Evolutionary conservation across 768 basidiomycete species (phyloP).

Genomic region (Thelephora ganbajun): DNA sequence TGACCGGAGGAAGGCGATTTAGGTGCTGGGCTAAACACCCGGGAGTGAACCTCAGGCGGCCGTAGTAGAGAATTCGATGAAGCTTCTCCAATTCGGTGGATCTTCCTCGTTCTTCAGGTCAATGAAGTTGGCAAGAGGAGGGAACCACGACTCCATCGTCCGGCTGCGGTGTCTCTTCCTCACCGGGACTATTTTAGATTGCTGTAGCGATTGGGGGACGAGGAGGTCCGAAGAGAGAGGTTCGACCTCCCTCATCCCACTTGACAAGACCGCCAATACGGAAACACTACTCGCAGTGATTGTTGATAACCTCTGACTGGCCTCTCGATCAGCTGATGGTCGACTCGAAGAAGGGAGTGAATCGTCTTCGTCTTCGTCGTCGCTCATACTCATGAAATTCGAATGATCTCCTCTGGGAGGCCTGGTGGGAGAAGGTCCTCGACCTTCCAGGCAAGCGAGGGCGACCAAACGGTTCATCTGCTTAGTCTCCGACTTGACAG

Average conservation of each 20-base stretch:
- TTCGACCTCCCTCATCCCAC: constrained; percentile 21
- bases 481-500: neutral
- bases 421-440: constrained; percentile 16
- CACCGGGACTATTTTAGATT: constrained; percentile 8
- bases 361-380: constrained; percentile 40
- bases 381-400: constrained; percentile 59
- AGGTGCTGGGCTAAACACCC: no score
- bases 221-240: constrained; percentile 7
- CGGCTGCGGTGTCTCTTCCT: constrained; percentile 16
- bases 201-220: neutral
- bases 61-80: constrained; percentile 34
- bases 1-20: no score
- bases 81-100: constrained; percentile 46
- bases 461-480: constrained; percentile 41
- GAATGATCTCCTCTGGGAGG: constrained; percentile 6
- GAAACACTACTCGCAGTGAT: neutral
- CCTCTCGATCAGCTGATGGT: no score
- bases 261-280: constrained; percentile 8
- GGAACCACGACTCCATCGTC: constrained; percentile 38
- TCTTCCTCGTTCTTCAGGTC: constrained; percentile 38
- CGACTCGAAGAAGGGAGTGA: no score
- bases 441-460: constrained; percentile 52
- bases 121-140: constrained; percentile 46
- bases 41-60: no score
- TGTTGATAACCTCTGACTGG: no score